A percentile compares a stretch with the other conserved stretches of the same genome.
These are phyloP conservation scores for Canavalia gladiata DNA, from an alignment of 306 rosid species.

Conservation along the genomic window DNA sequence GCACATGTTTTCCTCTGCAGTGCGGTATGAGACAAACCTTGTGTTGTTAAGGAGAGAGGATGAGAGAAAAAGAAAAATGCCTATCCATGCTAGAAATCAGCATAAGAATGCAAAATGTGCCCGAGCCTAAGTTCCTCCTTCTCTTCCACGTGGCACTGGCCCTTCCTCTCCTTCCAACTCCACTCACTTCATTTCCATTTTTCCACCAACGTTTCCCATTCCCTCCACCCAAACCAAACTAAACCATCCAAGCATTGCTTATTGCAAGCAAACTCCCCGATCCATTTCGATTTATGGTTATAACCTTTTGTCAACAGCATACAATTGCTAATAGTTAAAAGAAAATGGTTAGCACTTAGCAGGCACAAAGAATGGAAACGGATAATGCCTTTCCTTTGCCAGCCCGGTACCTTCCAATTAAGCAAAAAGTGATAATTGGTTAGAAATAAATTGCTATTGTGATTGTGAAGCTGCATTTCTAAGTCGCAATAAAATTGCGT, in stretches of 20 bases:
- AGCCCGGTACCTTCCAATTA: neutral
- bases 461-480: constrained; percentile 36
- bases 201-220: neutral
- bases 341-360: no score
- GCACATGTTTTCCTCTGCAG: no score
- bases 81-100: neutral
- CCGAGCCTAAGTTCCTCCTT: neutral
- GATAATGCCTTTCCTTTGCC: neutral
- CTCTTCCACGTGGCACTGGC: constrained; percentile 45
- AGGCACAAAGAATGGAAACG: neutral
- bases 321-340: no score
- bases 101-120: constrained; percentile 12
- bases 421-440: constrained; percentile 21
- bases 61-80: no score
- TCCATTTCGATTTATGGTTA: neutral
- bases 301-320: no score
- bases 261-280: neutral
- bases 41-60: no score
- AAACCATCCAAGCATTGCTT: neutral
- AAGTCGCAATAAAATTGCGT: constrained; percentile 24
- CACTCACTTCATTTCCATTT: neutral
- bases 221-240: constrained; percentile 17
- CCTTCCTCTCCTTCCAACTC: neutral
- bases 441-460: neutral
- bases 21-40: no score